These are phyloP conservation scores for Debaryomyces udenii DNA, from an alignment of 1,139 yeast species.

Conservation along the genomic window DNA sequence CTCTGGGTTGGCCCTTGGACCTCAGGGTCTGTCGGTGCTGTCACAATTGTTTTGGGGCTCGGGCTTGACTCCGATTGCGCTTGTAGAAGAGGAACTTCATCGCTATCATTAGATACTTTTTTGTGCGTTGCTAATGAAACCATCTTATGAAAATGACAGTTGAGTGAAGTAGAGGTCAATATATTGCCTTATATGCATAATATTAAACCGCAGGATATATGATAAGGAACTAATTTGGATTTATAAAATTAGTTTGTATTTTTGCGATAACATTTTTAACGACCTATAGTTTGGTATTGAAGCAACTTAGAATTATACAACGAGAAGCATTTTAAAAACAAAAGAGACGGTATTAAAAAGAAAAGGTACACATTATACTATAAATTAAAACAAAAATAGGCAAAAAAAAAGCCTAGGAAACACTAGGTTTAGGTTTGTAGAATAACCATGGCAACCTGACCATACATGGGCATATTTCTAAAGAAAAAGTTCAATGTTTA, in stretches of 20 bases:
- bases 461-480: not conserved
- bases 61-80: no score
- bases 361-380: slow-evolving; percentile 4
- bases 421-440: slow-evolving; percentile 1
- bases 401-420: not conserved
- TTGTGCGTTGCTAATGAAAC: no score
- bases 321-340: not conserved
- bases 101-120: no score
- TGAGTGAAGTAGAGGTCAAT: no score
- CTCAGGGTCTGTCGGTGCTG: not conserved
- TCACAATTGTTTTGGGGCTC: no score
- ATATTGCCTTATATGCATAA: no score
- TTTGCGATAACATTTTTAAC: not conserved
- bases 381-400: slow-evolving; percentile 1
- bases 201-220: no score
- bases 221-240: no score
- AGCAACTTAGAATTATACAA: not conserved
- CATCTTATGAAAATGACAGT: no score
- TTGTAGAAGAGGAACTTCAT: no score
- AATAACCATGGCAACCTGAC: not conserved
- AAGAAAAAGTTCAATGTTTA: not conserved
- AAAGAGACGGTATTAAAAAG: not conserved
- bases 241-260: not conserved
- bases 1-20: not conserved
- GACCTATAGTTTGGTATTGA: not conserved